Evolutionary conservation across 495 filamentous ascomycete genomes (phyloP).

Genomic region (Sphaerosporella brunnea): DNA sequence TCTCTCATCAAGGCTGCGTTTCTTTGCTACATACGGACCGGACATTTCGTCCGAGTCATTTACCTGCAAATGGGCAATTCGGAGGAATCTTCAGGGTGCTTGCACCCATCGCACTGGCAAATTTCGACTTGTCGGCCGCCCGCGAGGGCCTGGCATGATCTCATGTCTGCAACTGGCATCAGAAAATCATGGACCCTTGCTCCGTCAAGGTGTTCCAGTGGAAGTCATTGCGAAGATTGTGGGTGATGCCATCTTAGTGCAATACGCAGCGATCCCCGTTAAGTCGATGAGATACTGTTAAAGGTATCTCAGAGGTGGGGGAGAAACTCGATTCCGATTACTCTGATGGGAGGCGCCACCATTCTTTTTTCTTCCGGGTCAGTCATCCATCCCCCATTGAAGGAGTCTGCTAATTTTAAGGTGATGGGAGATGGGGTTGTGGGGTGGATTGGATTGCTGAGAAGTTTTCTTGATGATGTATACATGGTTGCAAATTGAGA

Average conservation of each 20-base stretch:
- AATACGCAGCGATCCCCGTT: constrained; percentile 99
- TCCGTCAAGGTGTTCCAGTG: constrained; percentile 31
- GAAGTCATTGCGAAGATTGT: constrained; percentile 84
- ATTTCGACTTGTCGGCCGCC: constrained; percentile 44
- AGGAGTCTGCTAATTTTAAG: constrained; percentile 8
- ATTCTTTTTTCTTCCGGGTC: constrained; percentile 42
- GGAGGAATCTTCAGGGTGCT: constrained; percentile 88
- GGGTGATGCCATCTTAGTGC: constrained; percentile 81
- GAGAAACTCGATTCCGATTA: constrained; percentile 99
- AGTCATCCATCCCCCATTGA: constrained; percentile 27
- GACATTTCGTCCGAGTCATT: constrained; percentile 22
- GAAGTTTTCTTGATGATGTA: no score
- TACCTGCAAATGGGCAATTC: constrained; percentile 98
- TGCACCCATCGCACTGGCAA: constrained; percentile 32
- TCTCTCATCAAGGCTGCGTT: constrained; percentile 97
- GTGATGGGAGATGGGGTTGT: background rate
- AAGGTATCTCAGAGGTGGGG: constrained; percentile 28
- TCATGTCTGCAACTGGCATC: constrained; percentile 93
- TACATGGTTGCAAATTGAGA: no score
- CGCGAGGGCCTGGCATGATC: constrained; percentile 84
- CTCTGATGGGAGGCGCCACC: constrained; percentile 63
- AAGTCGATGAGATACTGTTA: no score
- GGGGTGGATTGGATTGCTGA: background rate
- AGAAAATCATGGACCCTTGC: constrained; percentile 57
- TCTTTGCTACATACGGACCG: constrained; percentile 94